Conservation (phyloP, 75 land plant genomes). For the Larix kaempferi region DNA sequence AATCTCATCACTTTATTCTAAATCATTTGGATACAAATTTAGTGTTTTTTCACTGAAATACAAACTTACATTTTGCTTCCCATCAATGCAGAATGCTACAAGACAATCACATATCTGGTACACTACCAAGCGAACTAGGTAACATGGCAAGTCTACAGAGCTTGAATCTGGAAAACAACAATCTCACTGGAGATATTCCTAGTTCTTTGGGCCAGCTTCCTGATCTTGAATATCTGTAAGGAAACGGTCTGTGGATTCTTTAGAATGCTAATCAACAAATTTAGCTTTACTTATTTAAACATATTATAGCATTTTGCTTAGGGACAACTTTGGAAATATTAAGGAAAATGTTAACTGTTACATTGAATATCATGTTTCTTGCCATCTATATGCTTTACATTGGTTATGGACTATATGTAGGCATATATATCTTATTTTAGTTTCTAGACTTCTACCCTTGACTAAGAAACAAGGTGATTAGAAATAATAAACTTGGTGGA, state of each 20-base stretch:
- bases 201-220: constrained; percentile 38
- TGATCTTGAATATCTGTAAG: constrained; percentile 48
- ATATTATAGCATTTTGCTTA: not conserved
- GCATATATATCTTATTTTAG: no score
- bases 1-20: no score
- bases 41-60: no score
- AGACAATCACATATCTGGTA: constrained; percentile 38
- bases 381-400: not conserved
- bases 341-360: not conserved
- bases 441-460: no score
- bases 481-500: constrained; percentile 20
- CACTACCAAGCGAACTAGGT: constrained; percentile 42
- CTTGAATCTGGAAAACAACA: constrained; percentile 47
- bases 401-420: not conserved
- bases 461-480: constrained; percentile 6
- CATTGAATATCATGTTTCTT: not conserved
- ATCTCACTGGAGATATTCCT: constrained; percentile 38
- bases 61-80: no score
- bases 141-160: constrained; percentile 27
- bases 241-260: not conserved
- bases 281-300: not conserved
- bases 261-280: not conserved
- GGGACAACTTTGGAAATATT: not conserved
- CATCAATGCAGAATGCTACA: constrained; percentile 37
- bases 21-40: no score